phyloP scores from a whole-genome alignment of 371 early-diverging fungal species.

The Mucor indicus region DNA sequence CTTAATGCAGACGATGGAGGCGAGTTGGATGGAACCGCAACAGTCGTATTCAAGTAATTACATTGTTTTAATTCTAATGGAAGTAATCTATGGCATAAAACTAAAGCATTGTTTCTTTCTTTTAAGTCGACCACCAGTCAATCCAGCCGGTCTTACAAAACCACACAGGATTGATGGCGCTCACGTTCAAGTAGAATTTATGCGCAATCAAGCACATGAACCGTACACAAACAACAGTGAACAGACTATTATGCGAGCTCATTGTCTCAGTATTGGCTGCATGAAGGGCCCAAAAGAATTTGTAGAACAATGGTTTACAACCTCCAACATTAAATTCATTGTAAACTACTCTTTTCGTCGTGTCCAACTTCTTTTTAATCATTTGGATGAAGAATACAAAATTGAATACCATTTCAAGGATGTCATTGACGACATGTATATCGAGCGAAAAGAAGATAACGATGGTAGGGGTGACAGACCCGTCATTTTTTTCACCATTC shows the following conservation, averaged over 20 bases:
- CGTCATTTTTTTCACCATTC: constrained; percentile 24
- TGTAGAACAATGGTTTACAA: constrained; percentile 15
- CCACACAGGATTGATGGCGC: constrained; percentile 7
- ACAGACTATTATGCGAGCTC: background rate
- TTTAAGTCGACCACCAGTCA: too few species aligned
- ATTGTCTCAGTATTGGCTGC: constrained; percentile 6
- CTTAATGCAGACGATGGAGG: constrained; percentile 10
- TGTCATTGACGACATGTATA: constrained; percentile 14
- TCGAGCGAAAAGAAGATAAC: constrained; percentile 19
- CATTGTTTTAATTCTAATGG: too few species aligned
- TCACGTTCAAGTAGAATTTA: background rate
- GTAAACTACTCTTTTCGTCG: constrained; percentile 24
- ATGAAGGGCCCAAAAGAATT: constrained; percentile 3
- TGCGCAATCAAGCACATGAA: background rate
- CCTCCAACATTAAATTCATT: background rate
- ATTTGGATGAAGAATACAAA: constrained; percentile 20
- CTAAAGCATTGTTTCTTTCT: background rate
- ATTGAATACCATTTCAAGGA: constrained; percentile 37
- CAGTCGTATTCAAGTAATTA: constrained; percentile 7
- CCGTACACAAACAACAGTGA: background rate
- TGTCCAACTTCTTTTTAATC: constrained; percentile 25
- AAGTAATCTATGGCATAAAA: too few species aligned
- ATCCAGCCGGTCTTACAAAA: background rate
- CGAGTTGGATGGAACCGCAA: background rate
- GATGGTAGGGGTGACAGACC: too few species aligned